Conservation (phyloP, 2,329 filamentous ascomycete genomes). For the Penicillium corylophilum region DNA sequence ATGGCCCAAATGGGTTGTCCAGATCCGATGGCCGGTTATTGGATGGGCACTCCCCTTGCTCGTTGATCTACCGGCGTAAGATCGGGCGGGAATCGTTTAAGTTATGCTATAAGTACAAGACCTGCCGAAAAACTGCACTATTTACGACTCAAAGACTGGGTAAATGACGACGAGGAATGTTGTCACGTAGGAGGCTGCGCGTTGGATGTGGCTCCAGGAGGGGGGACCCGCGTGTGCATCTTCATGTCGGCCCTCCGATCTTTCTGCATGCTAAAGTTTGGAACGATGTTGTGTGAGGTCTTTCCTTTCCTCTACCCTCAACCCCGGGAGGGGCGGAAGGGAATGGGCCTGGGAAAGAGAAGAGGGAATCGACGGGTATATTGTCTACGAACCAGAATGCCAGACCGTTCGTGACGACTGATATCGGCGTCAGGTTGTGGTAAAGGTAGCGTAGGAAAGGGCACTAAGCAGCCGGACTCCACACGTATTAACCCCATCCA, state of each 20-base stretch:
- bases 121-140: too few relatives aligned
- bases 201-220: conserved; percentile 2
- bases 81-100: not conserved
- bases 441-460: conserved; percentile 14
- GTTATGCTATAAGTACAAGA: too few relatives aligned
- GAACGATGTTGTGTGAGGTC: conserved; percentile 15
- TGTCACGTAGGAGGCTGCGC: conserved; percentile 16
- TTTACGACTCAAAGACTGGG: not conserved
- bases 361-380: not conserved
- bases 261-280: conserved; percentile 1
- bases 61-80: conserved; percentile 3
- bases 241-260: not conserved
- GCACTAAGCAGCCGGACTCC: conserved; percentile 18
- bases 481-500: conserved; percentile 12
- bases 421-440: conserved; percentile 18
- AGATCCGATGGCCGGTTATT: conserved; percentile 11
- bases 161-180: conserved; percentile 17
- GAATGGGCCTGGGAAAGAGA: not conserved
- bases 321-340: not conserved
- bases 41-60: conserved; percentile 6
- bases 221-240: conserved; percentile 2
- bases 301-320: not conserved
- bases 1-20: conserved; percentile 9
- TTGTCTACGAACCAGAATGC: not conserved
- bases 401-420: conserved; percentile 7